phyloP scores from a whole-genome alignment of 2,329 filamentous ascomycete species.

The Fusarium napiforme region DNA sequence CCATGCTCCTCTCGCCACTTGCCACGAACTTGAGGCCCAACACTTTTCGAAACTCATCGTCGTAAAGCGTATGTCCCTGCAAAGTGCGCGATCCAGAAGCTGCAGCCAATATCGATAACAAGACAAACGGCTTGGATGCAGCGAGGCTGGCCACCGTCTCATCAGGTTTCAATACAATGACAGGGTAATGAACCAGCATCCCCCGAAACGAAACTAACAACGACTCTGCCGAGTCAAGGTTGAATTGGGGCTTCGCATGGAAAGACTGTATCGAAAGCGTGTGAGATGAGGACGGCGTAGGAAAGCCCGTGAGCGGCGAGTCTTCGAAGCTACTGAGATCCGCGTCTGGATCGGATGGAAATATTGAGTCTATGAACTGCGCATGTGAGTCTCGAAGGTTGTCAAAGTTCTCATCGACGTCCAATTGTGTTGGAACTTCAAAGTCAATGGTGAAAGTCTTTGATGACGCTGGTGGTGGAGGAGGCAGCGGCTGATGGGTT shows the following conservation, averaged over 20 bases:
- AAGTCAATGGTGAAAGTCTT: slow-evolving; percentile 66
- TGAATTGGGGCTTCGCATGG: slow-evolving; percentile 63
- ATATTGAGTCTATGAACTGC: slow-evolving; percentile 54
- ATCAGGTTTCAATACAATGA: slow-evolving; percentile 54
- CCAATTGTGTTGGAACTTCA: slow-evolving; percentile 54
- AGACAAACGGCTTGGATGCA: slow-evolving; percentile 60
- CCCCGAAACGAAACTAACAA: slow-evolving; percentile 57
- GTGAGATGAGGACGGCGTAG: slow-evolving; percentile 46
- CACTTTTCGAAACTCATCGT: slow-evolving; percentile 67
- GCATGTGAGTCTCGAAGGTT: slow-evolving; percentile 57
- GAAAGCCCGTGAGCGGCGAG: slow-evolving; percentile 35
- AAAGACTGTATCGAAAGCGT: slow-evolving; percentile 53
- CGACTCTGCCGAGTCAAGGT: slow-evolving; percentile 62
- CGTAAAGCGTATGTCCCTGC: slow-evolving; percentile 64
- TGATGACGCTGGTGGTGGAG: slow-evolving; percentile 51
- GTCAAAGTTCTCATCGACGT: slow-evolving; percentile 55
- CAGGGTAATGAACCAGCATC: slow-evolving; percentile 59
- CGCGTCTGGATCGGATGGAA: slow-evolving; percentile 46
- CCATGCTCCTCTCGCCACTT: slow-evolving; percentile 65
- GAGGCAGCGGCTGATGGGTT: slow-evolving; percentile 39
- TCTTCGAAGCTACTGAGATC: slow-evolving; percentile 31
- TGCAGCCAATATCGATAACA: slow-evolving; percentile 64
- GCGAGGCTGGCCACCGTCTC: slow-evolving; percentile 58
- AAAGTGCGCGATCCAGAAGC: slow-evolving; percentile 60
- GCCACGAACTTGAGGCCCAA: slow-evolving; percentile 67